Evolutionary conservation across 2,329 filamentous ascomycete genomes (phyloP), one percentile per base, ranked within the genome.

Genomic region (Gnomoniopsis sp.): DNA sequence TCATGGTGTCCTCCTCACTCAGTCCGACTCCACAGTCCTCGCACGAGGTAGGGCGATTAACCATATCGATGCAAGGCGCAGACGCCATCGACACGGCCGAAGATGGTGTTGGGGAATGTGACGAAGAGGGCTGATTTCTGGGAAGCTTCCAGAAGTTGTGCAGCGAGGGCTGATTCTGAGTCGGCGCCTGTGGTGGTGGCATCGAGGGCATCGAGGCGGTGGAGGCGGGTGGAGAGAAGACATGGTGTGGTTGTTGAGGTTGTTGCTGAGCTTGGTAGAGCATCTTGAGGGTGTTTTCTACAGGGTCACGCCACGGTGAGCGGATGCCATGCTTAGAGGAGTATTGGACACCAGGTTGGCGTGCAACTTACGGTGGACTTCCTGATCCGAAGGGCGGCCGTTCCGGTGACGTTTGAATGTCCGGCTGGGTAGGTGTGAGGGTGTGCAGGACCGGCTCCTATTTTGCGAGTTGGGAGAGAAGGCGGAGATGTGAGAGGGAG

Each of bases 391-490:
- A 0, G 85, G 85, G 7, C 85, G 75, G 57, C 76, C 80, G 68
- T 87, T 76, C 59, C 85, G 83, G 61, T 82, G 77, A 8, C 85
- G 81, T 72, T 88, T 88, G 67, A 82, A 71, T 1, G 85, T 88
- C 26, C 85, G 81, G 64, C 83, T 81, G 53, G 77, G 72, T 15
- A 84, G 76, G 55, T 83, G 77, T 15, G 77, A 72, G 3, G 76
- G 73, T 2, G 73, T 70, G 6, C 65, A 62, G 57, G 63, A 62
- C 55, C 36, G 72, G 70, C 55, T 73, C 11, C 56, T 23, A 36
- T 6, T 46, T 19, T 49, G 50, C 22, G 19, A 34, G 14, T n/a
- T 30, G 44, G 56, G 52, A 56, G 62, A 66, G 50, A 66, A 66
- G 55, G 67, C 70, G 61, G 65, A 22, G 30, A 44, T 72, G 52